phyloP scores from a whole-genome alignment of 352 stramenopile species.

The Phytophthora quininea region DNA sequence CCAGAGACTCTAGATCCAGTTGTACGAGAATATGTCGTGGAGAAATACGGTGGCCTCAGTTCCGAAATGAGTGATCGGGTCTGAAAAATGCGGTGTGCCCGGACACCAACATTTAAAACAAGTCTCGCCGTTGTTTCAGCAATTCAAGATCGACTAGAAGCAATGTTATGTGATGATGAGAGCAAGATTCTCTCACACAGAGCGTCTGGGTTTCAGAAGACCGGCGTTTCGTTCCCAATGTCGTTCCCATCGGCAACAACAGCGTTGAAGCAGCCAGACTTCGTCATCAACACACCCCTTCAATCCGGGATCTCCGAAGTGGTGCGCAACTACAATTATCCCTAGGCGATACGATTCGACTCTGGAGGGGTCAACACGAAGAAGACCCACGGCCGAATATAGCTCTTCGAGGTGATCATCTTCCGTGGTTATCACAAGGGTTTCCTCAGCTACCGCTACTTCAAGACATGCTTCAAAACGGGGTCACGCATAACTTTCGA shows the following conservation, averaged over 20 bases:
- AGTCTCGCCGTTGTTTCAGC: no score
- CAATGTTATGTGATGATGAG: no score
- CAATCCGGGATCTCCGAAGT: neutral
- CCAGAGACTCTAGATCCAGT: neutral
- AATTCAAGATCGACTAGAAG: no score
- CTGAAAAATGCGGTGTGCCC: neutral
- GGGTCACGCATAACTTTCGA: neutral
- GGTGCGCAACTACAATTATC: neutral
- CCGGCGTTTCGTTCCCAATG: no score
- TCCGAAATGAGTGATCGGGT: neutral
- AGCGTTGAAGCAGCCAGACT: neutral
- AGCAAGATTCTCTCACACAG: no score
- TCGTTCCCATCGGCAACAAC: no score
- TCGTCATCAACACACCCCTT: neutral
- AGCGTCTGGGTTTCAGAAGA: no score
- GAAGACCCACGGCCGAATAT: neutral
- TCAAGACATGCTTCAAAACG: neutral
- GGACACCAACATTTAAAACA: no score
- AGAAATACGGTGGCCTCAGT: neutral
- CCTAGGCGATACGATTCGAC: neutral
- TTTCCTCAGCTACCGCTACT: neutral
- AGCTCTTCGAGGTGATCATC: neutral
- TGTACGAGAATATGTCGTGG: neutral
- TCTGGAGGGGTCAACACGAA: neutral
- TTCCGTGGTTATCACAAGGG: neutral